phyloP scores from a whole-genome alignment of 2,329 filamentous ascomycete species.

The Penicillium palitans region DNA sequence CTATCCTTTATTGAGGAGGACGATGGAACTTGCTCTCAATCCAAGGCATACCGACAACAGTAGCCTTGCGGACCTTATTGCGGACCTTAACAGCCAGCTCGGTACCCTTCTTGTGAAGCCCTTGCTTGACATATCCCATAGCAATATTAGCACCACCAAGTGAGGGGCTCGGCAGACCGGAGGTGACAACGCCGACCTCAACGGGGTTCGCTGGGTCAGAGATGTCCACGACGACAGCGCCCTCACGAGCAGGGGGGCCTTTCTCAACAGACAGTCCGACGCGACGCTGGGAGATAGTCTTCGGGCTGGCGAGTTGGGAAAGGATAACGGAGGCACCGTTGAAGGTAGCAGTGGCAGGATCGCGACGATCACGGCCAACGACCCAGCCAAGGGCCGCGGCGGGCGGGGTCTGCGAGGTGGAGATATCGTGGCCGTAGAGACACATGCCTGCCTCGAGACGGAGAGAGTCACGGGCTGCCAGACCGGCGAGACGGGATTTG shows the following conservation, averaged over 20 bases:
- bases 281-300: conserved; percentile 68
- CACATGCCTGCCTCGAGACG: conserved; percentile 98
- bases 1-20: conserved; percentile 27
- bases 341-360: conserved; percentile 64
- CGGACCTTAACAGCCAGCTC: conserved; percentile 76
- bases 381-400: conserved; percentile 73
- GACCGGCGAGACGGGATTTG: conserved; percentile 76
- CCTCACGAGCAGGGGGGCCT: conserved; percentile 86
- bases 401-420: conserved; percentile 72
- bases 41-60: conserved; percentile 87
- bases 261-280: conserved; percentile 76
- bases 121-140: conserved; percentile 87
- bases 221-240: conserved; percentile 69
- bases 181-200: conserved; percentile 76
- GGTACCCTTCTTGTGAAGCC: conserved; percentile 79
- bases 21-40: conserved; percentile 73
- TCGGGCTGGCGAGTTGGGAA: conserved; percentile 63
- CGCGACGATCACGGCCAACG: conserved; percentile 74
- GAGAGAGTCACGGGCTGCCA: conserved; percentile 88
- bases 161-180: conserved; percentile 84
- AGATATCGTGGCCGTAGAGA: conserved; percentile 97
- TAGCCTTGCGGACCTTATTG: conserved; percentile 71
- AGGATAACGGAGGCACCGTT: conserved; percentile 79
- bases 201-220: conserved; percentile 52
- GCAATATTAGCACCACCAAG: conserved; percentile 82